Evolutionary conservation across 352 stramenopile genomes (phyloP).

Genomic region (Phytophthora foliorum): DNA sequence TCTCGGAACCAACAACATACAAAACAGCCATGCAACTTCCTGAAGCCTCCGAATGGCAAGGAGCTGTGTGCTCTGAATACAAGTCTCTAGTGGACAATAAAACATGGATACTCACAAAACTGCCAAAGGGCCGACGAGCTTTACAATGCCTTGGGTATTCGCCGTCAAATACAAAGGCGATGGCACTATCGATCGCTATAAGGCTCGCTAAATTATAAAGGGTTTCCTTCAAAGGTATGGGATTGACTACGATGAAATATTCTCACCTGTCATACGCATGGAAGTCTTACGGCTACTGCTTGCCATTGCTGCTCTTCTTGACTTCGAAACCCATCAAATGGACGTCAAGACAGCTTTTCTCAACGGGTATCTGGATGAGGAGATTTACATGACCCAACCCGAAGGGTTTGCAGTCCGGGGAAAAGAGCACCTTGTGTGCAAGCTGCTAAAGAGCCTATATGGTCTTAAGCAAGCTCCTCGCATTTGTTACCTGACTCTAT

Average conservation of each 20-base stretch:
- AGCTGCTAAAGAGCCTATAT: conserved; percentile 21
- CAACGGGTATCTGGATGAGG: conserved; percentile 17
- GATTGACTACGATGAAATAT: conserved; percentile 5
- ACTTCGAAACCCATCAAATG: conserved; percentile 27
- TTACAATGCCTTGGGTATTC: conserved; percentile 15
- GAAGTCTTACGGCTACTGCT: conserved; percentile 11
- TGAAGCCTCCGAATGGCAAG: conserved; percentile 3
- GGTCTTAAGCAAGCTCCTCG: conserved; percentile 24
- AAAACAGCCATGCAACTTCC: background rate
- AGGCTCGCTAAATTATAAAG: conserved; percentile 5
- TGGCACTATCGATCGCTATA: conserved; percentile 7
- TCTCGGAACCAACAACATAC: conserved; percentile 15
- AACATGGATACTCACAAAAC: background rate
- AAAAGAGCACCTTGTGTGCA: conserved; percentile 13
- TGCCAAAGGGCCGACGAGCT: background rate
- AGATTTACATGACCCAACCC: conserved; percentile 21
- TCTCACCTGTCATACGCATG: conserved; percentile 5
- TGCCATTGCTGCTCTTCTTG: conserved; percentile 13
- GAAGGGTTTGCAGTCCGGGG: conserved; percentile 1
- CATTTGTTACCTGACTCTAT: conserved; percentile 23
- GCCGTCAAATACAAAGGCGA: conserved; percentile 10
- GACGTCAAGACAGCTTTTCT: conserved; percentile 29
- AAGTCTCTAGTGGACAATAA: conserved; percentile 1
- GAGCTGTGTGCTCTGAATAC: conserved; percentile 2
- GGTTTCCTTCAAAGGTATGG: conserved; percentile 7